phyloP scores from a whole-genome alignment of 371 early-diverging fungal species.

The Saksenaea vasiformis region DNA sequence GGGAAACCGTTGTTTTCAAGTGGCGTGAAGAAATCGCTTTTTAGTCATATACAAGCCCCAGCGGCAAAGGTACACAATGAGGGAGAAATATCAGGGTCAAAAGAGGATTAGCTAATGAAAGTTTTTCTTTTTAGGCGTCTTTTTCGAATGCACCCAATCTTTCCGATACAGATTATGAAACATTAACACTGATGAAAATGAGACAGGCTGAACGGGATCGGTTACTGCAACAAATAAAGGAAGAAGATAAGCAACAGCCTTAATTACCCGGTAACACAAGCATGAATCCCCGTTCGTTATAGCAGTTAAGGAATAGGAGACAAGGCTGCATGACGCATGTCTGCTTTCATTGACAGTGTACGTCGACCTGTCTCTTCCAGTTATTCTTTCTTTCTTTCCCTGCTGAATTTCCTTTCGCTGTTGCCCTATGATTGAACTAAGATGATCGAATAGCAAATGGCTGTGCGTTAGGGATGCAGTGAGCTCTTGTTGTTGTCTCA shows the following conservation, averaged over 20 bases:
- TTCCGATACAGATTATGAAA: slow-evolving; percentile 29
- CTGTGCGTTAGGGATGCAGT: no score
- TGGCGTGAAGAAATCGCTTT: not conserved
- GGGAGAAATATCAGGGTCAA: not conserved
- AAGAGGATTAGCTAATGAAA: slow-evolving; percentile 4
- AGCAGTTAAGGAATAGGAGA: not conserved
- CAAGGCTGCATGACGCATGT: not conserved
- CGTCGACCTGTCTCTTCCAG: no score
- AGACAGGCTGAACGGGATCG: slow-evolving; percentile 47
- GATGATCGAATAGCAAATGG: no score
- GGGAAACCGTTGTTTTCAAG: slow-evolving; percentile 37
- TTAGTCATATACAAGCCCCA: not conserved
- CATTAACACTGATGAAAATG: not conserved
- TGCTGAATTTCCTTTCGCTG: no score
- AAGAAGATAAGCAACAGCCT: not conserved
- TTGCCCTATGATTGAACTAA: no score
- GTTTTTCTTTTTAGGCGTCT: slow-evolving; percentile 10
- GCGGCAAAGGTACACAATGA: not conserved
- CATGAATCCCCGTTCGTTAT: not conserved
- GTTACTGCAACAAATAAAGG: slow-evolving; percentile 9
- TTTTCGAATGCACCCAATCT: slow-evolving; percentile 18
- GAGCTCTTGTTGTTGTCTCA: no score
- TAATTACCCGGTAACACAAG: not conserved
- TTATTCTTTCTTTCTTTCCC: no score
- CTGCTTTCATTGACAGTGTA: no score